Conservation (phyloP, 768 basidiomycete genomes). For the Russula lepida region DNA sequence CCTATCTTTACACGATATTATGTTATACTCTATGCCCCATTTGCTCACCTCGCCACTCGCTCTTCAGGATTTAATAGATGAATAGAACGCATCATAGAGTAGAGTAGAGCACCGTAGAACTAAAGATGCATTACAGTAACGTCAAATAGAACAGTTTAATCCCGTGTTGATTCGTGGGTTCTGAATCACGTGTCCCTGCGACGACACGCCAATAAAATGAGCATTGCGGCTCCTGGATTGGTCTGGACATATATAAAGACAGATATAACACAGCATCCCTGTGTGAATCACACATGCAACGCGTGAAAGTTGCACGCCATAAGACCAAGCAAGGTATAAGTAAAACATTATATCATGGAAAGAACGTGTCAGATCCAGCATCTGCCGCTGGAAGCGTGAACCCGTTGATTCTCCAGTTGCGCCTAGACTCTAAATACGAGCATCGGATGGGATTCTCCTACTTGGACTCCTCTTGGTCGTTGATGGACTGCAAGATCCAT, state of each 20-base stretch:
- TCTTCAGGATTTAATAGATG: neutral
- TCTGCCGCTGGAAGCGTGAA: neutral
- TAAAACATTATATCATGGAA: neutral
- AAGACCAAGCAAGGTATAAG: neutral
- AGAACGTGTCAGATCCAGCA: neutral
- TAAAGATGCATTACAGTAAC: neutral
- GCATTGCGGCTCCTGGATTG: neutral
- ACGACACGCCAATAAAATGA: too few species aligned
- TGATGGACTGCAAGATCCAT: constrained; percentile 57
- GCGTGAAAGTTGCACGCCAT: neutral
- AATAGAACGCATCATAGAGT: neutral
- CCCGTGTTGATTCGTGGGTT: neutral
- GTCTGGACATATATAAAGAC: neutral
- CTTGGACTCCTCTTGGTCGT: constrained; percentile 31
- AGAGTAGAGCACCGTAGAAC: neutral
- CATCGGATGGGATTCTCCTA: neutral
- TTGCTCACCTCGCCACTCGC: neutral
- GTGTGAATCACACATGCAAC: neutral
- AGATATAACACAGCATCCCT: neutral
- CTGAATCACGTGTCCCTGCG: neutral
- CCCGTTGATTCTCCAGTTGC: neutral
- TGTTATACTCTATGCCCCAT: neutral
- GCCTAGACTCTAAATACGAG: neutral
- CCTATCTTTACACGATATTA: neutral
- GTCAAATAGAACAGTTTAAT: neutral